These are phyloP conservation scores for Saccharomycopsis sp. DNA, from an alignment of 805 yeast species.

Conservation along the genomic window DNA sequence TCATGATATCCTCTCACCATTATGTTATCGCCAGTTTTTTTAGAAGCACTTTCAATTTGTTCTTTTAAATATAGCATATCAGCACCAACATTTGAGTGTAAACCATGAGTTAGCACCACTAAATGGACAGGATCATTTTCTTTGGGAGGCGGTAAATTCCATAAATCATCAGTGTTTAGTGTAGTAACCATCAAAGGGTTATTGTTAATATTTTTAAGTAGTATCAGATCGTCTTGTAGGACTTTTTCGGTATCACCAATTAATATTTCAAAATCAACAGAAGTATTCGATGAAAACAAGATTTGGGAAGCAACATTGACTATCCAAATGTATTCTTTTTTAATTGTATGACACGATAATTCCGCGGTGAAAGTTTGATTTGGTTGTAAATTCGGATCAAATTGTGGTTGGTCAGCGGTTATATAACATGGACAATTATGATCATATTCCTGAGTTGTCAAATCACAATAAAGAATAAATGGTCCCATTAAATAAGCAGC, in stretches of 20 bases:
- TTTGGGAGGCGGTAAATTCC: conserved; percentile 51
- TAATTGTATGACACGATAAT: conserved; percentile 53
- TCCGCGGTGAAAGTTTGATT: conserved; percentile 54
- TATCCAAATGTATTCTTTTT: conserved; percentile 50
- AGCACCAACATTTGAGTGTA: conserved; percentile 66
- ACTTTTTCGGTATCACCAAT: conserved; percentile 38
- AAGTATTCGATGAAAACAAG: conserved; percentile 51
- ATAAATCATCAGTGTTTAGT: conserved; percentile 51
- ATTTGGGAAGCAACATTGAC: conserved; percentile 67
- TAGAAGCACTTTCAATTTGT: conserved; percentile 32
- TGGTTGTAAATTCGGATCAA: conserved; percentile 61
- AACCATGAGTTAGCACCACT: conserved; percentile 65
- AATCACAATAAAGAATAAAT: conserved; percentile 61
- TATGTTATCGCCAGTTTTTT: conserved; percentile 33
- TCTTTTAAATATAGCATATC: conserved; percentile 71
- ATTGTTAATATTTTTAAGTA: neutral
- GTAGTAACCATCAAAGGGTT: conserved; percentile 37
- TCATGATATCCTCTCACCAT: conserved; percentile 61
- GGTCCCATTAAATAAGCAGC: conserved; percentile 77
- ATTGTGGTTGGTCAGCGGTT: conserved; percentile 70
- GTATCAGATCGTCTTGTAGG: no score
- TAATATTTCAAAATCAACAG: conserved; percentile 50
- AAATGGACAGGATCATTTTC: conserved; percentile 43
- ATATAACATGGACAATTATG: conserved; percentile 33
- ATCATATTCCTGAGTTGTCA: conserved; percentile 25